phyloP scores from a whole-genome alignment of 306 rosid species.

The Quillaja saponaria region DNA sequence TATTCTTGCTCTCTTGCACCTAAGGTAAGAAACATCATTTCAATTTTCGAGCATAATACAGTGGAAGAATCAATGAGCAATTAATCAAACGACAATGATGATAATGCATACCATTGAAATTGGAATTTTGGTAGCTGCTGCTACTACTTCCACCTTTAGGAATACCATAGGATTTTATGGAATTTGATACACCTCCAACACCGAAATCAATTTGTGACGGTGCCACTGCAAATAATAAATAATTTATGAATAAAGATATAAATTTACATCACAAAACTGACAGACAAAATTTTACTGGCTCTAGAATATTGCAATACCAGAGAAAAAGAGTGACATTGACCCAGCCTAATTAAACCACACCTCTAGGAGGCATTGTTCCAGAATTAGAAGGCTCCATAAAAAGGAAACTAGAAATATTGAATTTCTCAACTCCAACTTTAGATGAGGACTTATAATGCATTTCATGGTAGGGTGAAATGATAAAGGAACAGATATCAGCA shows the following conservation, averaged over 20 bases:
- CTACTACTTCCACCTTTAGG: constrained; percentile 32
- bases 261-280: neutral
- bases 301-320: neutral
- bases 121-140: constrained; percentile 35
- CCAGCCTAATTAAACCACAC: neutral
- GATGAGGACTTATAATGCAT: neutral
- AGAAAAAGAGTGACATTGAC: neutral
- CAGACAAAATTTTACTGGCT: neutral
- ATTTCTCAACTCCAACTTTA: neutral
- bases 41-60: constrained; percentile 22
- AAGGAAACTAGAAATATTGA: neutral
- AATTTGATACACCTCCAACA: constrained; percentile 54
- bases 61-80: constrained; percentile 31
- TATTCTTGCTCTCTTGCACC: constrained; percentile 58
- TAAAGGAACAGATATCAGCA: neutral
- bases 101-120: constrained; percentile 43
- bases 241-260: neutral
- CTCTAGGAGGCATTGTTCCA: neutral
- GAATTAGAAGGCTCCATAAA: constrained; percentile 9
- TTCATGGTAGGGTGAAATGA: neutral
- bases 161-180: constrained; percentile 48
- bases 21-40: constrained; percentile 29
- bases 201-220: constrained; percentile 76
- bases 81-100: neutral
- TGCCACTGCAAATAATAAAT: constrained; percentile 48